Base-by-base conservation (phyloP, 1,284 basidiomycete species). In the Ustilago cynodontis region DNA sequence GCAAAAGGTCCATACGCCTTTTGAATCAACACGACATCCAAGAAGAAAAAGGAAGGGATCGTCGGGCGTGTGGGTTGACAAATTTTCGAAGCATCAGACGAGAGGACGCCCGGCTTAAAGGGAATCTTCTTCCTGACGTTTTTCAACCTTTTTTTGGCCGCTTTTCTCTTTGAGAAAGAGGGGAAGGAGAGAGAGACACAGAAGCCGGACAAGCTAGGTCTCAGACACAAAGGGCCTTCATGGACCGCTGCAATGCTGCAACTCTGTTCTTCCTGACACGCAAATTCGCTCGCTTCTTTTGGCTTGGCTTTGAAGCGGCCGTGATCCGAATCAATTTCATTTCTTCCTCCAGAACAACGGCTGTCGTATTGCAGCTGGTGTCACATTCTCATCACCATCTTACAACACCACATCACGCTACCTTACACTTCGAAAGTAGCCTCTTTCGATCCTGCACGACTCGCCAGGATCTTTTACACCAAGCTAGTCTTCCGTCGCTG, bases 301-400 rank as follows among this genome's bases (percentile, higher is more conserved):
- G n/a, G 43, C 22, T 20, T 51, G 16, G 49, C 11, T 29, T 18
- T 29, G 50, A n/a, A 16, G 49, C 49, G 26, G 63, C 64, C 69
- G 69, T 58, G 59, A 71, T 59, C 69, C 69, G 69, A 71, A 37
- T 28, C 41, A 24, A 50, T 59, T 54, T 52, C 50, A 53, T 62
- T 71, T 71, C 31, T 28, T 31, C 7, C 35, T 39, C 35, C 29
- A 29, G 20, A 28, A 43, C 10, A 43, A 16, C 7, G 18, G 29
- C 24, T 16, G 26, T 28, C 7, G 41, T 20, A 20, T 26, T 57
- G 29, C 56, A 35, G 1, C 11, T 41, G 39, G 56, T 63, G 56
- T 59, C 66, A 55, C 60, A 28, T 16, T 33, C 58, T 66, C 64
- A 63, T 71, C 63, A 50, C 29, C 69, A 71, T 28, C 62, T 49